A percentile compares a stretch with the other conserved stretches of the same genome.
phyloP scores from a whole-genome alignment of 2,329 filamentous ascomycete genomes.

The Ustulina deusta region DNA sequence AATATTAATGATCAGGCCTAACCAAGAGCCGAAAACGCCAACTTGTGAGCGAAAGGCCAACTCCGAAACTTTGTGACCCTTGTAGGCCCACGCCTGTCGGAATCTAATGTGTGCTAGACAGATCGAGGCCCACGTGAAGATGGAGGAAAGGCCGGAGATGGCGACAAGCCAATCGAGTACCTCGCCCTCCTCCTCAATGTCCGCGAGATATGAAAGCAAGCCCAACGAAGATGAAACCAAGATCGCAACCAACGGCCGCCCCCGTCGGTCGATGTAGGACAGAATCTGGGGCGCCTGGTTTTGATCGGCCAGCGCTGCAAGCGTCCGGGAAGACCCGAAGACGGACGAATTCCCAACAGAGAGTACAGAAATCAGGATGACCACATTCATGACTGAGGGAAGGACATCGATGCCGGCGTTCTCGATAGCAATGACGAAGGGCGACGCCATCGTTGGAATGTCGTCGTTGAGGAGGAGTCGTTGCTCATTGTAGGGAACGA shows the following conservation, averaged over 20 bases:
- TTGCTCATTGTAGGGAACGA: slow-evolving; percentile 79
- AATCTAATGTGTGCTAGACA: slow-evolving; percentile 94
- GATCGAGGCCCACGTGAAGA: slow-evolving; percentile 87
- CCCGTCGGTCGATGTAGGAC: slow-evolving; percentile 84
- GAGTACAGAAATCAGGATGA: slow-evolving; percentile 90
- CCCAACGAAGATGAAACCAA: slow-evolving; percentile 74
- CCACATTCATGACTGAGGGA: slow-evolving; percentile 92
- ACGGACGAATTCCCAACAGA: slow-evolving; percentile 93
- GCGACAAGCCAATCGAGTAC: slow-evolving; percentile 86
- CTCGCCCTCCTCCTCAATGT: slow-evolving; percentile 67
- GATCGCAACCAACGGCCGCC: slow-evolving; percentile 83
- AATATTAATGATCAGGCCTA: slow-evolving; percentile 80
- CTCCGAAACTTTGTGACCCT: slow-evolving; percentile 78
- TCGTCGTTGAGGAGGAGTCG: slow-evolving; percentile 70
- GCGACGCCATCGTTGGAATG: slow-evolving; percentile 78
- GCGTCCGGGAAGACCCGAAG: slow-evolving; percentile 89
- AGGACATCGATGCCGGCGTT: slow-evolving; percentile 84
- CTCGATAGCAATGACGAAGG: slow-evolving; percentile 90
- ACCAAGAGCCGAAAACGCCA: slow-evolving; percentile 82
- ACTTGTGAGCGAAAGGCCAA: slow-evolving; percentile 85
- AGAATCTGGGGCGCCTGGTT: slow-evolving; percentile 82
- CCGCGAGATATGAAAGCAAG: slow-evolving; percentile 81
- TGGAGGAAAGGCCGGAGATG: slow-evolving; percentile 76
- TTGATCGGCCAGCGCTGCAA: slow-evolving; percentile 90
- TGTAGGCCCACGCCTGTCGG: slow-evolving; percentile 78